Base-by-base conservation (phyloP, 305 asterid species). In the Fraxinus ornus region DNA sequence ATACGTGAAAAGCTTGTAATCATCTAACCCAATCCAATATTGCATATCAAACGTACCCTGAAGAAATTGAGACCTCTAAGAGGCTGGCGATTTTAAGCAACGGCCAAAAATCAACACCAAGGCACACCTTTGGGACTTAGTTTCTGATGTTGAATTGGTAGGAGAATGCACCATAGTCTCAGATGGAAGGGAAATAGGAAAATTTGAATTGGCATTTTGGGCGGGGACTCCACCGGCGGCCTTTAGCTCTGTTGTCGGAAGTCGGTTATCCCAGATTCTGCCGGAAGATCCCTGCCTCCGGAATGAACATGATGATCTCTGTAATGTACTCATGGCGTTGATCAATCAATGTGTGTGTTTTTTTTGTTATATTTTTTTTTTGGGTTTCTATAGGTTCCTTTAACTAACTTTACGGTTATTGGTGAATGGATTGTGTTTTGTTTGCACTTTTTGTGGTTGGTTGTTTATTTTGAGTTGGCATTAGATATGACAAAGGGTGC, bases 231-330 rank as follows among this genome's bases (percentile, higher is more conserved):
- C 47, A 26, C 68, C 19, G 24, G 75, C 17, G 0, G 12, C 39
- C 24, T 52, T 77, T 19, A 33, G 47, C 37, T 82, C 88, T 3
- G 66, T 57, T 1, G 17, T 7, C 6, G 64, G 37, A 64, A 78
- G 32, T 76, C 78, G 76, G 64, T 78, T 78, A 55, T 82, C 88
- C 86, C 88, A 85, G 55, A 85, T 82, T 72, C 78, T 79, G 44
- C 86, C 86, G 6, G 86, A 85, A 52, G 88, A 85, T 47, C 88
- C 88, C 74, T 85, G 88, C 72, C 88, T 74, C 73, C 88, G 82
- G 33, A 85, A 85, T 10, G 88, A 82, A 71, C 30, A 70, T 2
- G 88, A 79, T 85, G 88, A 82, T 68, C 88, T 76, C 80, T 85
- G 86, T 57, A 85, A 79, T 35, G 83, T 62, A 37, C 60, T 79